phyloP scores from a whole-genome alignment of 2,329 filamentous ascomycete genomes.

The Nemania sp. region DNA sequence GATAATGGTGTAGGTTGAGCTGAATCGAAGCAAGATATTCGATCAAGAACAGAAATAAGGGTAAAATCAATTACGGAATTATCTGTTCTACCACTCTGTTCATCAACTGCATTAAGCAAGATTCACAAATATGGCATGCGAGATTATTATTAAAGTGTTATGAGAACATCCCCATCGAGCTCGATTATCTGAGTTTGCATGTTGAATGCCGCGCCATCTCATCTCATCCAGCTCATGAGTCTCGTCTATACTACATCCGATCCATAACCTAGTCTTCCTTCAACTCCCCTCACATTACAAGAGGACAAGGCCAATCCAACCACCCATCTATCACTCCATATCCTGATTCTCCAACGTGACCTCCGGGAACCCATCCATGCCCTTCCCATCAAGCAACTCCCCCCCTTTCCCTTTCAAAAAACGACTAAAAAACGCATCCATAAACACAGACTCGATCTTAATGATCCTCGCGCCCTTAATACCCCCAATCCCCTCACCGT shows the following conservation, averaged over 20 bases:
- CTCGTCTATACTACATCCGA: too few species aligned
- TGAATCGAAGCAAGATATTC: too few species aligned
- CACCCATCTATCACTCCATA: neutral
- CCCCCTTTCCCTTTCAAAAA: constrained; percentile 25
- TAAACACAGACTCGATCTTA: constrained; percentile 18
- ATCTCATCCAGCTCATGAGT: neutral
- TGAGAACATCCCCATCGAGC: neutral
- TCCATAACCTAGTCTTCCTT: too few species aligned
- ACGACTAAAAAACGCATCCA: constrained; percentile 21
- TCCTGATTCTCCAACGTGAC: constrained; percentile 14
- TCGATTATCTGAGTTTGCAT: neutral
- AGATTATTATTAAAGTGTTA: too few species aligned
- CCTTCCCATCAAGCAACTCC: constrained; percentile 25
- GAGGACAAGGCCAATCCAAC: too few species aligned
- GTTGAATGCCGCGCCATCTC: neutral
- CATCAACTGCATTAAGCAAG: too few species aligned
- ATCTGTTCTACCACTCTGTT: too few species aligned
- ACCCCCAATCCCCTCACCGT: neutral
- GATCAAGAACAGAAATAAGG: too few species aligned
- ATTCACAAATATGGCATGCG: too few species aligned
- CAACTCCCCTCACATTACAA: too few species aligned
- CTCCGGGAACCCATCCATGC: constrained; percentile 20
- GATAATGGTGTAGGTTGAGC: neutral
- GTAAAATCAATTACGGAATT: too few species aligned
- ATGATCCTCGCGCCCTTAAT: constrained; percentile 19